These are phyloP conservation scores for Allium sativum DNA, from an alignment of 106 monocot species.

Conservation along the genomic window DNA sequence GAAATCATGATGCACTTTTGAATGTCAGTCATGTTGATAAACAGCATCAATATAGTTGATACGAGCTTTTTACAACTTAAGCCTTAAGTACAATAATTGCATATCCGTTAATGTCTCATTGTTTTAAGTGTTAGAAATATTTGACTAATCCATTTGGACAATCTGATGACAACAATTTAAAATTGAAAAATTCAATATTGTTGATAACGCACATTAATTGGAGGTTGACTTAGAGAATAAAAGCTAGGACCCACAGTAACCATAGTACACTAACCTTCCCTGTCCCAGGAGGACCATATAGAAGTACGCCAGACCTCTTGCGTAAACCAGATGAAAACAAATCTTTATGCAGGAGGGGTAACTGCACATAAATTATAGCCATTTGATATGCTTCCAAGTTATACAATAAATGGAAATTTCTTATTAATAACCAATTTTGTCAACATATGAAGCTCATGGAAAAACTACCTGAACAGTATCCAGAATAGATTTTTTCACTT, in stretches of 20 bases:
- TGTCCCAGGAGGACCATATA: constrained; percentile 98
- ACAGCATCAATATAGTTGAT: too few relatives aligned
- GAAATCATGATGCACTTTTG: background rate
- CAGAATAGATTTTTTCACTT: constrained; percentile 88
- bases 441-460: background rate
- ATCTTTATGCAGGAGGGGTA: constrained; percentile 87
- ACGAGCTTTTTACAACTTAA: too few relatives aligned
- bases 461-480: constrained; percentile 86
- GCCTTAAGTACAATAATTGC: too few relatives aligned
- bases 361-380: constrained; percentile 24
- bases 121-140: too few relatives aligned
- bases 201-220: too few relatives aligned
- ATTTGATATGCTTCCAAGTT: too few relatives aligned
- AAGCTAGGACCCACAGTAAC: background rate
- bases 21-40: background rate
- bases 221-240: background rate
- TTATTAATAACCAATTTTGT: background rate
- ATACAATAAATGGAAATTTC: background rate
- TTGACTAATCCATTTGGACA: too few relatives aligned
- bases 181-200: too few relatives aligned
- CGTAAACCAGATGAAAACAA: constrained; percentile 89
- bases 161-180: too few relatives aligned
- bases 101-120: too few relatives aligned
- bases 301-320: constrained; percentile 87
- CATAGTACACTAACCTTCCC: constrained; percentile 62